A percentile compares a stretch with the other conserved stretches of the same genome.
phyloP scores from a whole-genome alignment of 2,329 filamentous ascomycete species.

The Xylaria sp. region DNA sequence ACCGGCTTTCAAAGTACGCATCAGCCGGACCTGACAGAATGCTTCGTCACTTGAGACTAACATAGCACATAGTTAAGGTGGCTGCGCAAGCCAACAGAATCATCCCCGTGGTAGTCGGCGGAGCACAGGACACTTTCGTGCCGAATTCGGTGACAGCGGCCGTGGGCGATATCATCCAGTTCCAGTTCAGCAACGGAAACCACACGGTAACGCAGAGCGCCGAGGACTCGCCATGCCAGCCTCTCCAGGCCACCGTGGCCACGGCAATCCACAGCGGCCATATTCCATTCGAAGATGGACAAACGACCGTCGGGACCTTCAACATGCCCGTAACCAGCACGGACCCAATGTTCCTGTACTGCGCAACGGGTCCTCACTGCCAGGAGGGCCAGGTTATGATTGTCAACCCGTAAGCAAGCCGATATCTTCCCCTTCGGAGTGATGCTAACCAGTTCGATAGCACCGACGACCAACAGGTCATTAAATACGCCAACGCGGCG shows the following conservation, averaged over 20 bases:
- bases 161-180: slow-evolving; percentile 44
- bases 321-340: slow-evolving; percentile 49
- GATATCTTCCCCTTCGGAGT: background rate
- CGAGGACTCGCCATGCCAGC: slow-evolving; percentile 41
- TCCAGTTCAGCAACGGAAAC: slow-evolving; percentile 48
- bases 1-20: slow-evolving; percentile 15
- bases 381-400: slow-evolving; percentile 54
- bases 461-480: slow-evolving; percentile 33
- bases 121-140: slow-evolving; percentile 41
- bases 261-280: slow-evolving; percentile 45
- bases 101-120: slow-evolving; percentile 44
- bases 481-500: slow-evolving; percentile 34
- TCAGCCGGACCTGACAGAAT: background rate
- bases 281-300: slow-evolving; percentile 42
- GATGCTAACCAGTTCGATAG: slow-evolving; percentile 19
- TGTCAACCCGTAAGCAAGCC: slow-evolving; percentile 47
- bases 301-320: slow-evolving; percentile 47
- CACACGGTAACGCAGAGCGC: slow-evolving; percentile 48
- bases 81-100: slow-evolving; percentile 20
- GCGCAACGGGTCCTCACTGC: slow-evolving; percentile 52
- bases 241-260: slow-evolving; percentile 39
- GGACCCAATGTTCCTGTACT: slow-evolving; percentile 54
- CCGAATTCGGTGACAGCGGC: slow-evolving; percentile 41
- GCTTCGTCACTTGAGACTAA: background rate
- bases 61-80: slow-evolving; percentile 7